Evolutionary conservation across 108 stramenopile genomes (phyloP).

Genomic region (Conticribra weissflogii): DNA sequence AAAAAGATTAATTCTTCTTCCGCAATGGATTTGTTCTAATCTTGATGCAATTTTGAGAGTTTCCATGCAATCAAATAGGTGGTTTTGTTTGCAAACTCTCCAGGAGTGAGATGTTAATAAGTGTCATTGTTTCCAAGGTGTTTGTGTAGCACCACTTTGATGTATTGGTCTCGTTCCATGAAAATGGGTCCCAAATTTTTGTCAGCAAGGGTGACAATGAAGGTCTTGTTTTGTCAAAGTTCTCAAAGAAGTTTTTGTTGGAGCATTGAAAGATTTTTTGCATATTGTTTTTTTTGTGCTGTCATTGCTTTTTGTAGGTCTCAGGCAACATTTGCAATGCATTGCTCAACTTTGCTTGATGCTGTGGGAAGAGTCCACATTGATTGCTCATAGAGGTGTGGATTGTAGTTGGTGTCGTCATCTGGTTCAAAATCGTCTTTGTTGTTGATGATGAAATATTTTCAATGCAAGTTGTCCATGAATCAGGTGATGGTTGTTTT

Average conservation of each 20-base stretch:
- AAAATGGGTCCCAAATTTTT: neutral
- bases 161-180: constrained; percentile 5
- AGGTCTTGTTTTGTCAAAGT: neutral
- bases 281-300: neutral
- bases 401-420: constrained; percentile 6
- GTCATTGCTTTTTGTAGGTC: neutral
- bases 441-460: neutral
- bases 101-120: constrained; percentile 6
- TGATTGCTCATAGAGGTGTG: neutral
- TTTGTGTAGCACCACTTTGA: constrained; percentile 2
- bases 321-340: neutral
- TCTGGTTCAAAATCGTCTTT: neutral
- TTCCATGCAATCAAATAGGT: neutral
- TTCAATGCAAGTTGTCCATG: constrained; percentile 3
- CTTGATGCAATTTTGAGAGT: neutral
- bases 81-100: too few relatives aligned
- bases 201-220: neutral
- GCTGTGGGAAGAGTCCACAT: neutral
- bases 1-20: neutral
- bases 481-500: constrained; percentile 5
- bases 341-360: neutral
- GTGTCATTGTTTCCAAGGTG: constrained; percentile 9
- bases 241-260: neutral
- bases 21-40: neutral
- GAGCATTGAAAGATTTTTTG: neutral